Evolutionary conservation across 192 early-diverging fungal genomes (phyloP), one percentile per base, ranked within the genome.

Genomic region (Bifiguratus adelaidae): DNA sequence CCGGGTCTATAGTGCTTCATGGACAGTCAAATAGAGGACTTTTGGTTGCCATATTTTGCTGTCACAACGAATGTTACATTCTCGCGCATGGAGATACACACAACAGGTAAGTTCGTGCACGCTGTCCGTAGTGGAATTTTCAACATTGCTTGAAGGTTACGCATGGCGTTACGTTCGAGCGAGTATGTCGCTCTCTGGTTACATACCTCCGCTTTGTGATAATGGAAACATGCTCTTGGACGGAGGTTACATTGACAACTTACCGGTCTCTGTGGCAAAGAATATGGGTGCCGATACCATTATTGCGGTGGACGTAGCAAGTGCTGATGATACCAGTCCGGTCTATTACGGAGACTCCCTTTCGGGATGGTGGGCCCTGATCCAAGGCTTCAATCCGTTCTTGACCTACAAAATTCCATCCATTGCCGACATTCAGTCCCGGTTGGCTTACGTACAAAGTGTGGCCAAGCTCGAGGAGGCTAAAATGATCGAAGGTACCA

Each of bases 161-260:
- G 80, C 96, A 44, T 99, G 96, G 96, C 82, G 93, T 4, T 96
- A 92, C 37, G 77, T 99, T 33, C 83, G 96, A 22, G 96, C 96
- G 2, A 95, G 92, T 32, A 99, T 99, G 96, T 94, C 92, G 2
- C 71, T 99, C 8, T 82, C 91, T 4, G 92, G 92, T 6, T 96
- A 88, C 58, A 65, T 99, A 48, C 96, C 96, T 1, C 96, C 96
- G 0, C 67, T 99, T 27, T 96, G 89, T 56, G 91, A 97, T 60
- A 85, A 95, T 50, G 96, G 96, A 21, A 76, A 92, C 53, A 81
- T 99, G 82, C 65, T 99, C n/a, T 80, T 99, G 9, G 96, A 99
- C 56, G 96, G 96, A 44, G 96, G 96, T 3, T 99, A 99, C 61
- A 76, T 97, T 67, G 91, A 97, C 60, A 96, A 97, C 60, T 63